Evolutionary conservation across 345 rosid genomes (phyloP), one percentile per base, ranked within the genome.

Genomic region (Reutealis trisperma): DNA sequence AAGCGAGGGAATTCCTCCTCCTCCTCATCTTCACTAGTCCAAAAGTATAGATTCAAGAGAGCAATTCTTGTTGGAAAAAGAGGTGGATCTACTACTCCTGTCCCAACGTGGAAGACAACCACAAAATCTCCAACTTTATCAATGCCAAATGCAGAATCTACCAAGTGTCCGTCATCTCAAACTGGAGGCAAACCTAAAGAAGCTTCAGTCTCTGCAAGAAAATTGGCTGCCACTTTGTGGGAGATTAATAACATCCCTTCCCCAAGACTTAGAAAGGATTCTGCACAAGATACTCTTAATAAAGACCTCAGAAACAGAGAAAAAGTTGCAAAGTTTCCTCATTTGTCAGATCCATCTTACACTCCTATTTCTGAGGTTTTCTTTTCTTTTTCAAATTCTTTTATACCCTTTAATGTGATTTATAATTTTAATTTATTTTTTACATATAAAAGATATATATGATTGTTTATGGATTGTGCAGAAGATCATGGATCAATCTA

Each of bases 1-100:
- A 96, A 93, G 89, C 86, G 98, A 81, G 91, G 94, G 45, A 81
- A 93, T 75, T 93, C 97, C 1, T 93, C 99, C 0, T 93, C 98
- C 0, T 93, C 98, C 0, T 96, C 97, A 0, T 96, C 99, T 25
- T 90, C 98, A 18, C 54, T 92, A 60, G 86, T 84, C 67, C 88
- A 87, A 42, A 87, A 77, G 61, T 90, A 96, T 88, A 82, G 94
- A 76, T 84, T 93, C 75, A 96, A 96, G 85, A 86, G 94, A 45
- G 92, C 96, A 8, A 92, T 96, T 86, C 82, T 92, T 71, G 86
- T 85, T 7, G 89, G 90, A 2, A 90, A 86, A 82, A 80, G 80
- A 83, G 87, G 85, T 1, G 93, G 94, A 30, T 89, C 92, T 19
- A 87, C 81, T 68, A 93, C 98, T 24, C 96, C 97, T 5, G 90